Conservation (phyloP, 2,329 filamentous ascomycete genomes). For the Neonectria hederae region DNA sequence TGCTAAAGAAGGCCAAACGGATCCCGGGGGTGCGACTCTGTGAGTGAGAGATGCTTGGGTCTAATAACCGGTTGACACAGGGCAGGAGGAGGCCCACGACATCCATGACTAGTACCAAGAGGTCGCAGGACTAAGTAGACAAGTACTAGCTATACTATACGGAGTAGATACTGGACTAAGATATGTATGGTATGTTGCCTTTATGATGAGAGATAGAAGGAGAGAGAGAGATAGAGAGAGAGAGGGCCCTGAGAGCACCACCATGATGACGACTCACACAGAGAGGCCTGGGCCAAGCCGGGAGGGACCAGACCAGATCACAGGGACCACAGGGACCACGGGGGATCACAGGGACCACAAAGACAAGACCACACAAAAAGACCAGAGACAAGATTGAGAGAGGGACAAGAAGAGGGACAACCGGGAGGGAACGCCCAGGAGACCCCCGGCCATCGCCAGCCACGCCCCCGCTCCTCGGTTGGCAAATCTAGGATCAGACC, state of each 20-base stretch:
- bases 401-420: neutral
- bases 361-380: too few relatives aligned
- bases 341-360: too few relatives aligned
- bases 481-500: conserved; percentile 42
- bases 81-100: neutral
- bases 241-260: neutral
- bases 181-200: too few relatives aligned
- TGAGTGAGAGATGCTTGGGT: neutral
- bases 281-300: too few relatives aligned
- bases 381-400: neutral
- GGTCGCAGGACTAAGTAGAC: too few relatives aligned
- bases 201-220: too few relatives aligned
- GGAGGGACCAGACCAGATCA: neutral
- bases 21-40: neutral
- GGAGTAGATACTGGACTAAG: neutral
- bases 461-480: conserved; percentile 43
- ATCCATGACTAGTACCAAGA: too few relatives aligned
- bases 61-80: neutral
- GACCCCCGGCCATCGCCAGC: conserved; percentile 37
- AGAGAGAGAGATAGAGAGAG: too few relatives aligned
- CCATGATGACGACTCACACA: too few relatives aligned
- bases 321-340: too few relatives aligned
- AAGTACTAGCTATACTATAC: neutral
- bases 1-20: neutral
- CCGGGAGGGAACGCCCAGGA: conserved; percentile 13